Evolutionary conservation across 805 yeast species (phyloP).

Genomic region (Schwanniomyces pseudopolymorphus): DNA sequence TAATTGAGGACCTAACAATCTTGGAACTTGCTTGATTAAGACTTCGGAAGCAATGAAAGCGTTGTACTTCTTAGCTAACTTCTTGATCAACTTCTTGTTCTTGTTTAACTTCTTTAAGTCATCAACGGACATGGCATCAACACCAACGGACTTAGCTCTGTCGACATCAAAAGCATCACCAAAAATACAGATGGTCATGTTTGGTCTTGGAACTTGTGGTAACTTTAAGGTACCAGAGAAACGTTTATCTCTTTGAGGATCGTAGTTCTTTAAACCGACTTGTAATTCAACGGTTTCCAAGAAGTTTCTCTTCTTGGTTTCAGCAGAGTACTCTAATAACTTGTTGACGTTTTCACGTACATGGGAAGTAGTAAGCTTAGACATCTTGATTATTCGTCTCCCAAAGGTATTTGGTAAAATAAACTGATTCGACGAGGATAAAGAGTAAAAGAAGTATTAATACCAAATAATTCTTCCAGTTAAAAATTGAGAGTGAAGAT

Average conservation of each 20-base stretch:
- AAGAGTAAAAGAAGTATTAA: conserved; percentile 11
- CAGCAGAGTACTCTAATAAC: conserved; percentile 84
- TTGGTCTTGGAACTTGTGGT: conserved; percentile 99
- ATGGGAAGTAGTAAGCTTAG: conserved; percentile 87
- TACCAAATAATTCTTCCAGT: conserved; percentile 1
- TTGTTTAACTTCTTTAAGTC: conserved; percentile 99
- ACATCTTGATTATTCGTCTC: conserved; percentile 73
- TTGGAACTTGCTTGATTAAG: conserved; percentile 99
- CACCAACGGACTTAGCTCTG: conserved; percentile 99
- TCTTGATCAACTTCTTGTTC: conserved; percentile 99
- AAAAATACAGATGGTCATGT: conserved; percentile 99
- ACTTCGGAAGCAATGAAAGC: conserved; percentile 99
- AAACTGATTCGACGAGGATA: conserved; percentile 59
- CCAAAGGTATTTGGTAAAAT: conserved; percentile 57
- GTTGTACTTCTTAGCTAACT: conserved; percentile 99
- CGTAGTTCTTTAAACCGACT: conserved; percentile 99
- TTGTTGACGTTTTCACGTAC: conserved; percentile 96
- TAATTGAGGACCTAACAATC: conserved; percentile 99
- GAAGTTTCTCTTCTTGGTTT: conserved; percentile 99
- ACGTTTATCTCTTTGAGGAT: conserved; percentile 99
- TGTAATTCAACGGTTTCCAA: conserved; percentile 99
- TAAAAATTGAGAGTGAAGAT: not conserved
- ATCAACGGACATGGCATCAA: conserved; percentile 99
- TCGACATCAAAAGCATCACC: conserved; percentile 99
- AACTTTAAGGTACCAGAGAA: conserved; percentile 99